These are phyloP conservation scores for Xylaria venustula DNA, from an alignment of 495 filamentous ascomycete species.

Conservation along the genomic window DNA sequence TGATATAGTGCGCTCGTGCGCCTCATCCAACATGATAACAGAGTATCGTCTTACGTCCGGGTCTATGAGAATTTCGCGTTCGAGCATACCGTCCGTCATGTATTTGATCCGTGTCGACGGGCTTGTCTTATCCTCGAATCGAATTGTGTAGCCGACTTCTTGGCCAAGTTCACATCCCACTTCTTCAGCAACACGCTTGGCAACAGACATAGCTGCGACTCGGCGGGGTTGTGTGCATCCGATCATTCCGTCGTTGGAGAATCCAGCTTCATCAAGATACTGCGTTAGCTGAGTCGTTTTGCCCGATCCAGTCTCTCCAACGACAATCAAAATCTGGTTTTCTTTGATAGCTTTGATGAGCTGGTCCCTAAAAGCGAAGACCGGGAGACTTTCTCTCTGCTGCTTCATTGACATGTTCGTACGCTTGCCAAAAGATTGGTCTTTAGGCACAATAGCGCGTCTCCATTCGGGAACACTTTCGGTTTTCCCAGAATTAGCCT, in stretches of 20 bases:
- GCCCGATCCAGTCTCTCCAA: conserved; percentile 95
- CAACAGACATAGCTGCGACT: conserved; percentile 96
- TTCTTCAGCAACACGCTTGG: conserved; percentile 94
- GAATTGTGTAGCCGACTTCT: conserved; percentile 96
- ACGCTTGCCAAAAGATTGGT: conserved; percentile 78
- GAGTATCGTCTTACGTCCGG: conserved; percentile 84
- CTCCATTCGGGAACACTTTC: conserved; percentile 92
- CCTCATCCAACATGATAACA: conserved; percentile 97
- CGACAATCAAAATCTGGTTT: conserved; percentile 92
- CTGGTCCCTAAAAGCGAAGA: conserved; percentile 85
- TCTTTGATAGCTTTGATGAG: conserved; percentile 83
- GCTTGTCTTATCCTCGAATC: conserved; percentile 93
- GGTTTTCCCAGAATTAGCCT: conserved; percentile 37
- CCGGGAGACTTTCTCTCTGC: conserved; percentile 86
- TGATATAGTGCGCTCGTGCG: conserved; percentile 94
- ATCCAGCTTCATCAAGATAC: conserved; percentile 90
- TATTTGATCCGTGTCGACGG: conserved; percentile 95
- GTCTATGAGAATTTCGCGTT: conserved; percentile 90
- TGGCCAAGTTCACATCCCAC: conserved; percentile 87
- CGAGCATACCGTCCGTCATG: conserved; percentile 99
- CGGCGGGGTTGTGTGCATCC: conserved; percentile 96
- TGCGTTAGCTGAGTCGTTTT: conserved; percentile 98
- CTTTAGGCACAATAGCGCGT: conserved; percentile 74
- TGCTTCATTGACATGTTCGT: conserved; percentile 94
- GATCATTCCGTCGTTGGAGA: conserved; percentile 85